These are phyloP conservation scores for Yarrowia sp. DNA, from an alignment of 805 yeast species.

Conservation along the genomic window DNA sequence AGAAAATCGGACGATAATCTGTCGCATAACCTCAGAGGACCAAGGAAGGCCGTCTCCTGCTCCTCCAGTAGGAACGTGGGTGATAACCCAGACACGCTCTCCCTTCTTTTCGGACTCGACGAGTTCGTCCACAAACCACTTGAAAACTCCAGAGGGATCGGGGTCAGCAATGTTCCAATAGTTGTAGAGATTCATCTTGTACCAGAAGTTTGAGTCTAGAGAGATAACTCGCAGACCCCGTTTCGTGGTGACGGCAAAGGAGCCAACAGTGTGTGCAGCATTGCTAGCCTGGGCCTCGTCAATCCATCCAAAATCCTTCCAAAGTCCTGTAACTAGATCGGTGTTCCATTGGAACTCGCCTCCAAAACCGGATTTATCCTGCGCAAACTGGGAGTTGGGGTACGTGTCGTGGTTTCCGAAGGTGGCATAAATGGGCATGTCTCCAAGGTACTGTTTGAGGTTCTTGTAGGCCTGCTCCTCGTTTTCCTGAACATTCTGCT, in stretches of 20 bases:
- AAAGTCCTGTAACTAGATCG: constrained; percentile 48
- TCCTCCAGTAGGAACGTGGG: constrained; percentile 60
- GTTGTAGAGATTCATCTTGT: constrained; percentile 58
- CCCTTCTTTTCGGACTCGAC: constrained; percentile 53
- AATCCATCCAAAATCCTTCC: constrained; percentile 50
- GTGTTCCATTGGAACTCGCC: constrained; percentile 47
- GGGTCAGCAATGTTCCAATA: constrained; percentile 48
- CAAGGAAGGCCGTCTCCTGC: constrained; percentile 56
- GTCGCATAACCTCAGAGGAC: constrained; percentile 52
- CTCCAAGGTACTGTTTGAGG: constrained; percentile 49
- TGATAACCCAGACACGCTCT: constrained; percentile 66
- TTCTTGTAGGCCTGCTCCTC: constrained; percentile 51
- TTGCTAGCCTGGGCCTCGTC: constrained; percentile 36
- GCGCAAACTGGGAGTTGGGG: constrained; percentile 70
- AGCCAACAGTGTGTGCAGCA: constrained; percentile 49
- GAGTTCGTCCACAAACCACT: constrained; percentile 59
- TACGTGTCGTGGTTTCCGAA: constrained; percentile 71
- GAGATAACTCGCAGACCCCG: constrained; percentile 59
- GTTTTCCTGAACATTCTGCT: constrained; percentile 49
- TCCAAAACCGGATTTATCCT: constrained; percentile 45
- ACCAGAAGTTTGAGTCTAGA: constrained; percentile 65
- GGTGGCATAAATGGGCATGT: constrained; percentile 57
- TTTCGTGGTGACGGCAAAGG: constrained; percentile 54
- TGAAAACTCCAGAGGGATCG: constrained; percentile 61
- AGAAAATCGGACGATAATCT: constrained; percentile 61